These are phyloP conservation scores for Pyrus betulifolia DNA, from an alignment of 306 rosid genomes.

Conservation along the genomic window DNA sequence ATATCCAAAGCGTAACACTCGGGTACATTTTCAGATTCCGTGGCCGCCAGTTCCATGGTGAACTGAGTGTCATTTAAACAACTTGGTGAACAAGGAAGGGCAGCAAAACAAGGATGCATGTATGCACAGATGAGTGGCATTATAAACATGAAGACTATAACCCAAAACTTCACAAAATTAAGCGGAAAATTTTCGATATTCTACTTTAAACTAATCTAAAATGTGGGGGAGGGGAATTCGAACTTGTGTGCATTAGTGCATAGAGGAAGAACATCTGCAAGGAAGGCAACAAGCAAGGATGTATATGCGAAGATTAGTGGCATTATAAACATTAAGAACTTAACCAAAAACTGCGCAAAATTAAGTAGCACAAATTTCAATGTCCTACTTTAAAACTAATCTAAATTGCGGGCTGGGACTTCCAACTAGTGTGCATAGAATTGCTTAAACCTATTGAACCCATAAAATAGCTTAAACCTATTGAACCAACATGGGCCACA, in stretches of 20 bases:
- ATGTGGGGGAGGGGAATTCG: too few species aligned
- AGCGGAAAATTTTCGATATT: too few species aligned
- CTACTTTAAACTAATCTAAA: too few species aligned
- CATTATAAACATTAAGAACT: background rate
- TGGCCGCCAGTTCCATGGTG: slow-evolving; percentile 79
- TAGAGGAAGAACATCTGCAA: too few species aligned
- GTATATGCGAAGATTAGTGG: too few species aligned
- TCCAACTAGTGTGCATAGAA: background rate
- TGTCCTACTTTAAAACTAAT: too few species aligned
- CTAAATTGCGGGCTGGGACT: too few species aligned
- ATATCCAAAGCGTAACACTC: slow-evolving; percentile 57
- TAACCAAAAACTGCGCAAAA: background rate
- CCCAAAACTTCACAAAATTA: background rate
- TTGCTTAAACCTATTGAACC: background rate
- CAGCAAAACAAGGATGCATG: background rate
- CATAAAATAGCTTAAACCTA: background rate
- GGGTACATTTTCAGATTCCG: slow-evolving; percentile 52
- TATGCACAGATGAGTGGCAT: background rate
- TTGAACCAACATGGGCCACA: background rate
- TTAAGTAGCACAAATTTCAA: too few species aligned
- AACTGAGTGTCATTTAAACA: slow-evolving; percentile 44
- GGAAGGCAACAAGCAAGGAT: too few species aligned
- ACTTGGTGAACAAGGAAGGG: slow-evolving; percentile 15
- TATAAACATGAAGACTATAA: background rate
- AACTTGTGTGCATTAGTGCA: too few species aligned